These are phyloP conservation scores for Olyra latifolia DNA, from an alignment of 176 grass and related monocot species.

Conservation along the genomic window DNA sequence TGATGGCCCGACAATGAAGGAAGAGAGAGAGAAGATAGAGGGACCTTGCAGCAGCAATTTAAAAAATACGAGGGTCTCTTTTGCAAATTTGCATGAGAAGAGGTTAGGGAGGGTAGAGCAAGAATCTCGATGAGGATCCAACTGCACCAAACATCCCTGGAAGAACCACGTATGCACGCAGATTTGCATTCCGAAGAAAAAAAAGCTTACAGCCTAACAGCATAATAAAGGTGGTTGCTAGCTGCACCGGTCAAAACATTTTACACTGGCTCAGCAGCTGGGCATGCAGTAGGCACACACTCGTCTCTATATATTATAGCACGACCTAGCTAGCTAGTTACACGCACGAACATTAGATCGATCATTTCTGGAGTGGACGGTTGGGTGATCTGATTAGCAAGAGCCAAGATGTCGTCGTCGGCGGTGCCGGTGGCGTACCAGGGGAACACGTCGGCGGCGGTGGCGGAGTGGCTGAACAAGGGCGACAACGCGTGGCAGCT, in stretches of 20 bases:
- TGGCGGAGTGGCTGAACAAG: conserved; percentile 81
- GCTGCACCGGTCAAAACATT: not conserved
- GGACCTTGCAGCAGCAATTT: no score
- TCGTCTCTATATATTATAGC: not conserved
- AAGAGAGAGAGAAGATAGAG: no score
- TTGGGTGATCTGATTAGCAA: no score
- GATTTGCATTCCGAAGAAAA: no score
- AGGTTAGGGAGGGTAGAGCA: no score
- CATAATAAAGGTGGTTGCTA: not conserved
- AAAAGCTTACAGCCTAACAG: no score
- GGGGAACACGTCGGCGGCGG: conserved; percentile 36
- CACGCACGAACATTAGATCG: not conserved
- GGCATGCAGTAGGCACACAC: not conserved
- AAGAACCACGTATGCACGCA: no score
- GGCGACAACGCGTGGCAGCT: conserved; percentile 96
- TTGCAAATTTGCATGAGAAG: no score
- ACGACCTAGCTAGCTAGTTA: not conserved
- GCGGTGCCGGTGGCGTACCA: conserved; percentile 50
- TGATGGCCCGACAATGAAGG: no score
- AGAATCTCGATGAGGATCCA: no score
- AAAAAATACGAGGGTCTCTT: no score
- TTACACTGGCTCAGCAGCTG: not conserved
- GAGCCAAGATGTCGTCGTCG: not conserved
- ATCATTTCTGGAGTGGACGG: not conserved
- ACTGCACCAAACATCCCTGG: no score